Base-by-base conservation (phyloP, 208 protist genomes). In the Trypanosoma theileri region DNA sequence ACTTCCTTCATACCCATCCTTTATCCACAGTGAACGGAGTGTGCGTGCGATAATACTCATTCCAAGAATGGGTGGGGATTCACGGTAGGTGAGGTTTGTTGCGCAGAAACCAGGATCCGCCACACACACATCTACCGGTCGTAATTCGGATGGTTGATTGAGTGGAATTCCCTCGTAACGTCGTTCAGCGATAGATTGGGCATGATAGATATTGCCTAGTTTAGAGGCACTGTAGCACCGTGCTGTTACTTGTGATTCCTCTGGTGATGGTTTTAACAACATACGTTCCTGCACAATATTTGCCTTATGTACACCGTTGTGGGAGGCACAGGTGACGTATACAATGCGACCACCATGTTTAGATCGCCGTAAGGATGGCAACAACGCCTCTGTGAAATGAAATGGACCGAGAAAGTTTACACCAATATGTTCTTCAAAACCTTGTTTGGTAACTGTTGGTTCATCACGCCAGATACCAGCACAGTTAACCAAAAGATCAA, bases 131-230 rank as follows among this genome's bases (percentile, higher is more conserved):
- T 87, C 82, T 11, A 93, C 78, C 3, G 87, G 87, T 24, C 77
- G 79, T 63, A 89, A 63, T 28, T 88, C 80, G n/a, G 77, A 84
- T 11, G 75, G 79, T 35, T 67, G 42, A 53, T 87, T 87, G 11
- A 85, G 63, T 12, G 87, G 84, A 21, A 93, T 84, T 56, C 84
- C 79, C 62, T 93, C 87, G 64, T 93, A 93, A 50, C 82, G 82
- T 22, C 87, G 81, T 24, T 21, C 68, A 40, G 84, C 87, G 41
- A 93, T 70, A 41, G 74, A 87, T 66, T 93, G 81, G 4, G 84
- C 87, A 73, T 93, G 87, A 66, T 86, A 93, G 26, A 93, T 77
- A 59, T 93, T 93, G n/a, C 87, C 87, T 35, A 93, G 73, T 68
- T 93, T 93, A 14, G 87, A 91, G 3, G 84, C 84, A 50, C 84